These are phyloP conservation scores for Fusarium devonianum DNA, from an alignment of 2,329 filamentous ascomycete species.

Conservation along the genomic window DNA sequence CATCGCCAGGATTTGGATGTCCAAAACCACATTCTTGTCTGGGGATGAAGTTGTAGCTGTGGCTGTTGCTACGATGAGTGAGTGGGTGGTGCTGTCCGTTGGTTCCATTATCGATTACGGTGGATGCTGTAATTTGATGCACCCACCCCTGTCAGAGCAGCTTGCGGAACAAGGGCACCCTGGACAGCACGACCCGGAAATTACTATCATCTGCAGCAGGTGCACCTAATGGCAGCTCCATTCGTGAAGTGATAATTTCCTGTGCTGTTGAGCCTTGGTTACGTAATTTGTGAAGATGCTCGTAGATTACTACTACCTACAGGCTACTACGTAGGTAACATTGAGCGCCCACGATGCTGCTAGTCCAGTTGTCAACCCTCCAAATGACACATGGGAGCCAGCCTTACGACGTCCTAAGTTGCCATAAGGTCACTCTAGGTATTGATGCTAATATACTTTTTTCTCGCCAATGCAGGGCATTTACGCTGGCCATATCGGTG, in stretches of 20 bases:
- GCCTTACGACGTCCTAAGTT: no score
- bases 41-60: conserved; percentile 32
- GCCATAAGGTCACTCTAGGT: no score
- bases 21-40: conserved; percentile 45
- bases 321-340: no score
- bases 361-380: not conserved
- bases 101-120: conserved; percentile 37
- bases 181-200: conserved; percentile 14
- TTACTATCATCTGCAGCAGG: conserved; percentile 13
- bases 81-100: conserved; percentile 30
- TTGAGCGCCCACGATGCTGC: not conserved
- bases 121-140: conserved; percentile 37
- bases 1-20: conserved; percentile 56
- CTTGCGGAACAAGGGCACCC: conserved; percentile 28
- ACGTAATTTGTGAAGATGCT: no score
- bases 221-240: conserved; percentile 8
- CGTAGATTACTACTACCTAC: no score
- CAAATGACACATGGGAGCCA: conserved; percentile 9
- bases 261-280: no score
- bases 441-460: no score
- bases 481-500: no score
- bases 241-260: no score
- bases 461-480: no score
- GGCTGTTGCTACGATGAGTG: conserved; percentile 26
- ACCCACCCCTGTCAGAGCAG: conserved; percentile 30